Conservation (phyloP, 2,329 filamentous ascomycete species). For the Coniochaeta hoffmannii region DNA sequence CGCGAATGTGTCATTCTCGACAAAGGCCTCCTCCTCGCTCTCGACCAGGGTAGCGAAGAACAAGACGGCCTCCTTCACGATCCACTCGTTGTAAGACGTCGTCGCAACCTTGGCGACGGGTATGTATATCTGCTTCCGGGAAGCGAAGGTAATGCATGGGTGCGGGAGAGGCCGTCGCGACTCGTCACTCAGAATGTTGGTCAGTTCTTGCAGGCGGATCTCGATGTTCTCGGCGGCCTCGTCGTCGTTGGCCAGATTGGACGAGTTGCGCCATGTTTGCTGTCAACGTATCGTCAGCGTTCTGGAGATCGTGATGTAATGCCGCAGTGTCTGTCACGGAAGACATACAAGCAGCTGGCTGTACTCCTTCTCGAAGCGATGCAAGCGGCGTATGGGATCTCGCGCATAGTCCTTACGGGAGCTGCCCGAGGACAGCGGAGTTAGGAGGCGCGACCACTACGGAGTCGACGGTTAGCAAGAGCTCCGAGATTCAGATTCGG, state of each 20-base stretch:
- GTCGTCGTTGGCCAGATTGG: slow-evolving; percentile 51
- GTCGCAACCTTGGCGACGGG: slow-evolving; percentile 84
- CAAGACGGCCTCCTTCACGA: slow-evolving; percentile 76
- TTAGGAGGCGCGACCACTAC: slow-evolving; percentile 62
- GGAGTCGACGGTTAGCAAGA: slow-evolving; percentile 10
- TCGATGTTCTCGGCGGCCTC: slow-evolving; percentile 57
- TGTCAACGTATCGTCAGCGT: slow-evolving; percentile 13
- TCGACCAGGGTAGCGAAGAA: slow-evolving; percentile 92
- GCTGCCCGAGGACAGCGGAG: slow-evolving; percentile 47
- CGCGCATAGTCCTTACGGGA: slow-evolving; percentile 53
- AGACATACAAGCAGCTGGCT: slow-evolving; percentile 48
- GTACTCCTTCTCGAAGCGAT: slow-evolving; percentile 62
- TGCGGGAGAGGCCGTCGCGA: slow-evolving; percentile 82
- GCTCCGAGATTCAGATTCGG: not conserved
- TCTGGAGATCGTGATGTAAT: not conserved
- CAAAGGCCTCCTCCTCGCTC: slow-evolving; percentile 91
- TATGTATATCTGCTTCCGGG: slow-evolving; percentile 81
- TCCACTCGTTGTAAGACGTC: slow-evolving; percentile 74
- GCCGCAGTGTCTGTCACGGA: not conserved
- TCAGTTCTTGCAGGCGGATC: slow-evolving; percentile 55
- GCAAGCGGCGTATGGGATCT: slow-evolving; percentile 55
- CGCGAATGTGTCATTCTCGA: slow-evolving; percentile 80
- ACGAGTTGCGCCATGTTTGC: slow-evolving; percentile 55
- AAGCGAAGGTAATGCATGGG: slow-evolving; percentile 82
- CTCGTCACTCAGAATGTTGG: slow-evolving; percentile 77